Evolutionary conservation across 2,329 filamentous ascomycete species (phyloP), one percentile per base, ranked within the genome.

Genomic region (Byssochlamys sp.): DNA sequence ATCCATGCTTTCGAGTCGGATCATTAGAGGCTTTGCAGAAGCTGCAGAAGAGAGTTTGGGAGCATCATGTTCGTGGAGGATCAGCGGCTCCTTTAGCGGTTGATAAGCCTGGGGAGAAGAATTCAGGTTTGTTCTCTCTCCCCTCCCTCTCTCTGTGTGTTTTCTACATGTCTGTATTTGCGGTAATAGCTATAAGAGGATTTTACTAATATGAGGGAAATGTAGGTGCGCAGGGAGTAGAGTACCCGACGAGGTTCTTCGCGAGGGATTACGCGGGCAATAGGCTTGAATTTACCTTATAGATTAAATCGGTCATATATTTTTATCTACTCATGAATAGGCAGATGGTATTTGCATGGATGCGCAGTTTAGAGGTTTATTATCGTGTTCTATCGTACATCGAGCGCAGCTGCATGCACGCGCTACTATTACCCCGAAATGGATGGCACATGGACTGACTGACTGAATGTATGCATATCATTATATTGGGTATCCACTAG

Each of bases 231-330:
- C 73, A 81, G 63, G 82, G 81, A 0, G 77, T 79, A 1, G 84
- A 86, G 66, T 85, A 84, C 63, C 83, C 84, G 0, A 74, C 71
- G 35, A 74, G 84, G 12, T 87, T 87, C 67, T 87, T 87, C 67
- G 83, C 81, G 0, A 76, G 81, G 58, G 80, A 83, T 61, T 83
- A 76, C 69, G 79, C 79, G 0, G 80, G 81, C 1, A 82, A 83
- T 62, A 67, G 77, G 55, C 65, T 83, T 33, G 80, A 82, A 65
- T 83, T 83, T 61, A 80, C 75, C 55, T 55, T 80, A 57, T 81
- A 63, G 39, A 19, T 10, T 31, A 19, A 19, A 14, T 24, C 1
- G 19, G 2, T 10, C 7, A 2, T 31, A 10, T 31, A 31, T 9
- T 10, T 31, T 31, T 10, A 10, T 31, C 5, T 31, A 31, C 19